phyloP scores from a whole-genome alignment of 352 stramenopile genomes.

The Thraustotheca clavata region DNA sequence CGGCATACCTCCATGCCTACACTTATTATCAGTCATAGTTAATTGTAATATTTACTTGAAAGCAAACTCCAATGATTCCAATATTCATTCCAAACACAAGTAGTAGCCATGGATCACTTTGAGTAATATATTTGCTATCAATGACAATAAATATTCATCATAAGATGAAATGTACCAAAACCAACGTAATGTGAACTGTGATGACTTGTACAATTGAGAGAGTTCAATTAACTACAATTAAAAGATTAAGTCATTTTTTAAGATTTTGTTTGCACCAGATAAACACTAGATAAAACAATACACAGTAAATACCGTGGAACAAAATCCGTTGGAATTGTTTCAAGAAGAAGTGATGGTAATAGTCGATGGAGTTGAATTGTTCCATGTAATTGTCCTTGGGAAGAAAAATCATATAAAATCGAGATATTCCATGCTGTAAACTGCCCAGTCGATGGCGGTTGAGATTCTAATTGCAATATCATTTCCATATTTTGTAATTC shows the following conservation, averaged over 20 bases:
- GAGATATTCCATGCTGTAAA: conserved; percentile 45
- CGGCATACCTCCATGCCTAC: conserved; percentile 42
- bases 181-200: too few species aligned
- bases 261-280: background rate
- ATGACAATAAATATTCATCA: too few species aligned
- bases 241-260: background rate
- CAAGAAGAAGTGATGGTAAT: conserved; percentile 26
- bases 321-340: conserved; percentile 30
- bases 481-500: conserved; percentile 53
- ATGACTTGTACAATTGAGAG: too few species aligned
- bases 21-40: background rate
- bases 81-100: conserved; percentile 43
- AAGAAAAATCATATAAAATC: conserved; percentile 60
- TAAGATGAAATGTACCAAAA: too few species aligned
- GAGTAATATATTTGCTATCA: too few species aligned
- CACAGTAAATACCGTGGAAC: background rate
- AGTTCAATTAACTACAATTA: too few species aligned
- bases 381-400: conserved; percentile 61
- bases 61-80: conserved; percentile 38
- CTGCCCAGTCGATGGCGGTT: conserved; percentile 19
- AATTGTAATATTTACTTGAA: conserved; percentile 16
- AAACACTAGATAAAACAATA: background rate
- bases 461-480: conserved; percentile 42
- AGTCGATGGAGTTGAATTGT: conserved; percentile 42
- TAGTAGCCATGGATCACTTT: conserved; percentile 56